Base-by-base conservation (phyloP, 306 rosid genomes). In the Vigna nakashimae region DNA sequence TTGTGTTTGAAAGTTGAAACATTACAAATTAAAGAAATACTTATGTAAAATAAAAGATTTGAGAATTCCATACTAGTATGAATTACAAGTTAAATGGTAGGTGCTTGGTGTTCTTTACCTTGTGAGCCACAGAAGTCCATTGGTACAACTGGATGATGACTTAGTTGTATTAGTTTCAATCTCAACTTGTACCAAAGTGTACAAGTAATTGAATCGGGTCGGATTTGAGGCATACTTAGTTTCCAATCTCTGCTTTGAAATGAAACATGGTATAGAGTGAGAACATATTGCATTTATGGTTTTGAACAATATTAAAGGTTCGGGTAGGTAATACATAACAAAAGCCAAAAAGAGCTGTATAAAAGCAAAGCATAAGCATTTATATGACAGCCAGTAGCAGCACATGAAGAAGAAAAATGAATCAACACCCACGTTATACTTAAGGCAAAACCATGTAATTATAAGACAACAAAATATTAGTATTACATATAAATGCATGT, bases 101-200 rank as follows among this genome's bases (percentile, higher is more conserved):
- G 5, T 67, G 71, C 8, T 38, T 65, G 50, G 30, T 58, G 36
- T 52, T 62, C 53, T 46, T 81, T 85, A 92, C 99, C 99, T 96
- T 64, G 99, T 96, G 86, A 96, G 84, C 99, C 99, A 96, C 77
- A 96, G 98, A 86, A 96, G 98, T 59, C 99, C 99, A 81, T 96
- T 96, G 79, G 99, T 77, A 85, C 98, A 91, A 82, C 99, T 96
- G 78, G 99, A 96, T 73, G 98, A 89, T 71, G 86, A 86, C 83
- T 92, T 96, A 16, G 96, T 84, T 16, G 97, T 88, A 79, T 89
- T 89, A 80, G 87, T 80, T 82, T 88, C 98, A 85, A 96, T 80
- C 88, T 96, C 99, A 38, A 34, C 67, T 59, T 82, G 91, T 26
- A 96, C 99, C 94, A 96, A 70, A 86, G 86, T 86, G 82, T 90